Conservation (phyloP, 306 rosid genomes). For the Corylus americana region DNA sequence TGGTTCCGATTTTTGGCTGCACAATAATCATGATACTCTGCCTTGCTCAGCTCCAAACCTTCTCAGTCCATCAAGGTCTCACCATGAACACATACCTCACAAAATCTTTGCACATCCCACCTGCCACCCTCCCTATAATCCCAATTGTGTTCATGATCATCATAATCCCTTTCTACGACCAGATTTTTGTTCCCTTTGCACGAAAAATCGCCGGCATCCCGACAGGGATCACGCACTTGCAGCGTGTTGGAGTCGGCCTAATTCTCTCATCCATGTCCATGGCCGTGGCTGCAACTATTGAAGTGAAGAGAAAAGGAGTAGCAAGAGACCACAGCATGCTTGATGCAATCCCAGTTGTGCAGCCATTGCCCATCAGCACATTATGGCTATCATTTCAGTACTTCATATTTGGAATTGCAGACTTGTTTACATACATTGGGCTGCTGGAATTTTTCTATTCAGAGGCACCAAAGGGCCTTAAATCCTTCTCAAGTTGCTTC, state of each 20-base stretch:
- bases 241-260: conserved; percentile 84
- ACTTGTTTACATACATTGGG: conserved; percentile 83
- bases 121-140: conserved; percentile 83
- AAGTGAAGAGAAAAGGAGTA: conserved; percentile 69
- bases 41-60: conserved; percentile 92
- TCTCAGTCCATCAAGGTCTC: conserved; percentile 76
- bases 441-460: conserved; percentile 90
- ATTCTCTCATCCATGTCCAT: conserved; percentile 77
- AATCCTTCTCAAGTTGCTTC: conserved; percentile 84
- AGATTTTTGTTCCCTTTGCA: conserved; percentile 54
- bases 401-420: conserved; percentile 93
- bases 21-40: conserved; percentile 94
- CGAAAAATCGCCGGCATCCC: conserved; percentile 65
- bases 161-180: conserved; percentile 70
- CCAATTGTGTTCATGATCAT: conserved; percentile 66
- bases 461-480: conserved; percentile 74
- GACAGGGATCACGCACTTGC: conserved; percentile 76
- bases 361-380: conserved; percentile 79
- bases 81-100: conserved; percentile 75
- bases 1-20: conserved; percentile 83
- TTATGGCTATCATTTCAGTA: conserved; percentile 89
- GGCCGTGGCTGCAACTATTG: conserved; percentile 69
- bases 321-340: conserved; percentile 65
- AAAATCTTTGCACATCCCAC: conserved; percentile 66
- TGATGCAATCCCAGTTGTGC: conserved; percentile 59